phyloP scores from a whole-genome alignment of 768 basidiomycete genomes.

The Boletus tomentosulus region DNA sequence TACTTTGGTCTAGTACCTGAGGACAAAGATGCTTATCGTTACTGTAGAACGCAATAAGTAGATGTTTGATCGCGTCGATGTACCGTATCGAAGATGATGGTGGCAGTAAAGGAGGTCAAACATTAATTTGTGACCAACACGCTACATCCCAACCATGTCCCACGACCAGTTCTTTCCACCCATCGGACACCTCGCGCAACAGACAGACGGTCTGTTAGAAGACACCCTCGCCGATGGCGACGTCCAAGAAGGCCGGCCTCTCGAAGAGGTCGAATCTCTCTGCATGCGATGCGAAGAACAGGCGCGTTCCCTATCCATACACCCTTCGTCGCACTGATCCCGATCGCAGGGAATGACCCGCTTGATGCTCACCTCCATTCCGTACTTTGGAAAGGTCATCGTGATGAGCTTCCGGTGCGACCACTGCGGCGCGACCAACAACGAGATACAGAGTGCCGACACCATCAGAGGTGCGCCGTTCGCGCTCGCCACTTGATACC shows the following conservation, averaged over 20 bases:
- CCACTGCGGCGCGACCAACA: slow-evolving; percentile 84
- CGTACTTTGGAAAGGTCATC: slow-evolving; percentile 92
- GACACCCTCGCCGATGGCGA: slow-evolving; percentile 32
- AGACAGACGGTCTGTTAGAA: slow-evolving; percentile 35
- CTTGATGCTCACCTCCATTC: slow-evolving; percentile 88
- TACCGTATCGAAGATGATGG: too few species aligned
- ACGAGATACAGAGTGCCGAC: slow-evolving; percentile 91
- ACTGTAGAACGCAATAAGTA: too few species aligned
- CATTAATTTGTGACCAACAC: too few species aligned
- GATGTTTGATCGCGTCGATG: too few species aligned
- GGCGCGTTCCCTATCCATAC: slow-evolving; percentile 42
- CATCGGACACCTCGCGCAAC: slow-evolving; percentile 52
- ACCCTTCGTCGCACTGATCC: neutral
- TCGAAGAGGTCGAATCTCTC: slow-evolving; percentile 84
- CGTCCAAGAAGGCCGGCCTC: slow-evolving; percentile 43
- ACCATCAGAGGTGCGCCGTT: slow-evolving; percentile 61
- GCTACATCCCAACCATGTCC: slow-evolving; percentile 17
- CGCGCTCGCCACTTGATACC: neutral
- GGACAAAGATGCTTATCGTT: too few species aligned
- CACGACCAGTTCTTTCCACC: slow-evolving; percentile 47
- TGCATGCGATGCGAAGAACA: slow-evolving; percentile 94
- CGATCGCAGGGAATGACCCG: slow-evolving; percentile 76
- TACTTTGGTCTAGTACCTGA: too few species aligned
- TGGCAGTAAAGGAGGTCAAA: too few species aligned
- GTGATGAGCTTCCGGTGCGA: slow-evolving; percentile 97